phyloP scores from a whole-genome alignment of 805 yeast genomes.

The Teunomyces atbi region DNA sequence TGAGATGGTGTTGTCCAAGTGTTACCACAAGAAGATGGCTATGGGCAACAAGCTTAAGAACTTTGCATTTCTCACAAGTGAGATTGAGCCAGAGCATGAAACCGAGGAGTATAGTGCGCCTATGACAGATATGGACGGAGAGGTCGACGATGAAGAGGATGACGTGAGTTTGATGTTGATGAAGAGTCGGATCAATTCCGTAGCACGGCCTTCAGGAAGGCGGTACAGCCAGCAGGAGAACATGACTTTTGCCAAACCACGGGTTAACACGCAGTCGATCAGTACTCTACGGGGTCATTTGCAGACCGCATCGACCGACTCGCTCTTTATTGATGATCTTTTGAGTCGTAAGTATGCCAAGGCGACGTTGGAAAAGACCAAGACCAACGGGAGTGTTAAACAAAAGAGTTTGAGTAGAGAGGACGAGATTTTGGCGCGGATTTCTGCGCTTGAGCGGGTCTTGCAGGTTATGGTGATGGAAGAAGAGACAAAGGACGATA shows the following conservation, averaged over 20 bases:
- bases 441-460: constrained; percentile 5
- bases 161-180: constrained; percentile 25
- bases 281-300: constrained; percentile 31
- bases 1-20: constrained; percentile 25
- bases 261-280: constrained; percentile 26
- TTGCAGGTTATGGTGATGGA: not conserved
- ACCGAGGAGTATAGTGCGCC: constrained; percentile 10
- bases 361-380: constrained; percentile 9
- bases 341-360: constrained; percentile 27
- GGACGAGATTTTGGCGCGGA: constrained; percentile 16
- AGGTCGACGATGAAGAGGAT: constrained; percentile 18
- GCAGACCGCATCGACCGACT: constrained; percentile 40
- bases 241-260: constrained; percentile 9
- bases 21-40: constrained; percentile 16
- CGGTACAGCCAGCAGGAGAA: constrained; percentile 14
- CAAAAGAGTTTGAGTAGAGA: constrained; percentile 3
- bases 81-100: constrained; percentile 21
- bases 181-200: constrained; percentile 28
- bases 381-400: constrained; percentile 13
- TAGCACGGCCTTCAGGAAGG: constrained; percentile 12
- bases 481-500: constrained; percentile 9
- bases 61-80: constrained; percentile 34
- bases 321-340: constrained; percentile 34
- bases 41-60: constrained; percentile 22
- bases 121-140: constrained; percentile 9